Evolutionary conservation across 805 yeast species (phyloP).

Genomic region (Suhomyces sp.): DNA sequence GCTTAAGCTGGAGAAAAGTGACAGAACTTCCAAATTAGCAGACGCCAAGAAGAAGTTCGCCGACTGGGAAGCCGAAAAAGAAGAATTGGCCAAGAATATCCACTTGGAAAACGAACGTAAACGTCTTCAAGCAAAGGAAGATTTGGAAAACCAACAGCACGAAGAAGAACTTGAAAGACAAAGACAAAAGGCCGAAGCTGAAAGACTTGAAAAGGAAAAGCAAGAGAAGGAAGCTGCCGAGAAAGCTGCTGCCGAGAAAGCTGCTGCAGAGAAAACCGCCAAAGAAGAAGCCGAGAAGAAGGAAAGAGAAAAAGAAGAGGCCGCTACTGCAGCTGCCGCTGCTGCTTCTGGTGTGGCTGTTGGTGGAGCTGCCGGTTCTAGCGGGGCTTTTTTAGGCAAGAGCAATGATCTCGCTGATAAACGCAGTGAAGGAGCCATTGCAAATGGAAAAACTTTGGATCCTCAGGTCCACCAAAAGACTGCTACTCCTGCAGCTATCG

Average conservation of each 20-base stretch:
- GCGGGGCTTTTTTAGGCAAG: conserved; percentile 20
- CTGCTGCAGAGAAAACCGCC: conserved; percentile 27
- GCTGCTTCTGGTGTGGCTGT: not conserved
- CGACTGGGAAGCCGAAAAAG: conserved; percentile 47
- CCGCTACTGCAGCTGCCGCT: not conserved
- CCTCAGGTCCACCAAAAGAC: not conserved
- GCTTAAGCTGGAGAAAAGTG: conserved; percentile 38
- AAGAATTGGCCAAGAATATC: conserved; percentile 37
- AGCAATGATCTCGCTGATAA: conserved; percentile 28
- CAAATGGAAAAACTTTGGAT: not conserved
- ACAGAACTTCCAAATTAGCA: conserved; percentile 31
- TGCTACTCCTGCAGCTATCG: not conserved
- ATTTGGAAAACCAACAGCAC: conserved; percentile 15
- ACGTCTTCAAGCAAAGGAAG: conserved; percentile 40
- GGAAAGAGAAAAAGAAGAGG: not conserved
- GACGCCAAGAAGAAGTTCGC: conserved; percentile 40
- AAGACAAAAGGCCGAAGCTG: conserved; percentile 12
- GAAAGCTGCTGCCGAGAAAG: conserved; percentile 23
- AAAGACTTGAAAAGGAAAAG: conserved; percentile 17
- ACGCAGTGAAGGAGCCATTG: conserved; percentile 17
- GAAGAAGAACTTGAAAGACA: conserved; percentile 15
- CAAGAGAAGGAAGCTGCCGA: conserved; percentile 18
- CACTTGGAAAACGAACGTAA: conserved; percentile 35
- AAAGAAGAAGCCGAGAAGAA: conserved; percentile 33
- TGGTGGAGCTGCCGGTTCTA: not conserved